phyloP scores from a whole-genome alignment of 2,329 filamentous ascomycete species.

The Fusarium sp. region DNA sequence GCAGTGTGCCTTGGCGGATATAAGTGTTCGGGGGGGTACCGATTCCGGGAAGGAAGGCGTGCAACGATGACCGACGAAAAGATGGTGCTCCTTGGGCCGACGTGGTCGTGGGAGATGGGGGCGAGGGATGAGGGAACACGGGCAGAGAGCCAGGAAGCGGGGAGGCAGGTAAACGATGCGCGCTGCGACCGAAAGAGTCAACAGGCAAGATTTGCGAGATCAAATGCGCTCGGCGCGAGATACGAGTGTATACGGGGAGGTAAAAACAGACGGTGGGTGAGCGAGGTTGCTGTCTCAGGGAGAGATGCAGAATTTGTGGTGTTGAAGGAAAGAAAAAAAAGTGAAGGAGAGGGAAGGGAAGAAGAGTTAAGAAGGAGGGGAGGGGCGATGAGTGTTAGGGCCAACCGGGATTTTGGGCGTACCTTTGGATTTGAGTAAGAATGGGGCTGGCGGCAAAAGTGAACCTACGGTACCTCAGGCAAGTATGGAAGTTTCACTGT shows the following conservation, averaged over 20 bases:
- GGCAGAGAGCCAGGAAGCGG: slow-evolving; percentile 25
- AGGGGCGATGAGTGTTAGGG: slow-evolving; percentile 48
- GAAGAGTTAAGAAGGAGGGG: slow-evolving; percentile 41
- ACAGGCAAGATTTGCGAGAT: slow-evolving; percentile 39
- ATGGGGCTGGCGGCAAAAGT: slow-evolving; percentile 46
- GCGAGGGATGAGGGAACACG: slow-evolving; percentile 15
- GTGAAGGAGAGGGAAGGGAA: slow-evolving; percentile 30
- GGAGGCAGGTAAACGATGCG: slow-evolving; percentile 31
- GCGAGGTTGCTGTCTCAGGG: slow-evolving; percentile 45
- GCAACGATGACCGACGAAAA: slow-evolving; percentile 31
- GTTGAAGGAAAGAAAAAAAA: slow-evolving; percentile 42
- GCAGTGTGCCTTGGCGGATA: slow-evolving; percentile 55
- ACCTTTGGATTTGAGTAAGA: slow-evolving; percentile 27
- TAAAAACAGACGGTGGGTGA: slow-evolving; percentile 32
- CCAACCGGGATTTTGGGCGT: slow-evolving; percentile 43
- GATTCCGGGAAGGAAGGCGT: slow-evolving; percentile 38
- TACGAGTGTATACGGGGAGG: neutral
- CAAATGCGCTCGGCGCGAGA: slow-evolving; percentile 43
- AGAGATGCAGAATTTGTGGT: slow-evolving; percentile 43
- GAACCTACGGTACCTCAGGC: neutral
- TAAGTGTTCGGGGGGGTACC: slow-evolving; percentile 51
- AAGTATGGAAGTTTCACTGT: neutral
- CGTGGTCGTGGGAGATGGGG: slow-evolving; percentile 22
- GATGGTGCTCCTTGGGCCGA: slow-evolving; percentile 29
- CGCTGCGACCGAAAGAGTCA: slow-evolving; percentile 50